Percentiles rank a stretch among this genome's conserved stretches.
Conservation (phyloP, 139 green algal genomes). For the Zygnema cylindricum region DNA sequence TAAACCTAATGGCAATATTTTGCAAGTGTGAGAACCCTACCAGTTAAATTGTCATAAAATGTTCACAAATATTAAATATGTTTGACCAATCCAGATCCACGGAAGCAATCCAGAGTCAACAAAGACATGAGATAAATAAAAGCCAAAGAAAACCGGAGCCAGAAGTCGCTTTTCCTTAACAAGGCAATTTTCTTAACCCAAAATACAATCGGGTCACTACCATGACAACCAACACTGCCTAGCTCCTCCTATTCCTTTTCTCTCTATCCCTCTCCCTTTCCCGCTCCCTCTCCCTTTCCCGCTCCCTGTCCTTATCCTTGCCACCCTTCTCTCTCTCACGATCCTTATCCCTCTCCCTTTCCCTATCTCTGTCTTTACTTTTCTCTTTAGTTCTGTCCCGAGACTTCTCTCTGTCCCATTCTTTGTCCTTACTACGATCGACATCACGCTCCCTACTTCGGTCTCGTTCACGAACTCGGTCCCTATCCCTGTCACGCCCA, state of each 20-base stretch:
- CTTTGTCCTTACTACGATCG: constrained; percentile 48
- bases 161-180: no score
- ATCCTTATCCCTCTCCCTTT: constrained; percentile 27
- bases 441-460: constrained; percentile 35
- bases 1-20: no score
- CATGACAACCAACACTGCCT: background rate
- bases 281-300: constrained; percentile 42
- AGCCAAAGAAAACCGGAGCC: background rate
- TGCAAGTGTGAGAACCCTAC: no score
- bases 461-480: constrained; percentile 29
- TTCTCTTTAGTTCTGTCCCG: constrained; percentile 39
- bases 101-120: background rate
- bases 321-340: constrained; percentile 28
- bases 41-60: no score
- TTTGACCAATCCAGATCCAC: background rate
- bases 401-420: constrained; percentile 30
- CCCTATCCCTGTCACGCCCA: constrained; percentile 44
- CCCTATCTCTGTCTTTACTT: constrained; percentile 28
- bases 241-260: background rate
- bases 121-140: background rate
- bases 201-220: background rate
- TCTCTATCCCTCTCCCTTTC: constrained; percentile 23
- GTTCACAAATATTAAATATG: background rate
- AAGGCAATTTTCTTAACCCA: background rate
- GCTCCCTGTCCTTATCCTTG: constrained; percentile 20